Base-by-base conservation (phyloP, 768 basidiomycete species). In the Baorangia bicolor region DNA sequence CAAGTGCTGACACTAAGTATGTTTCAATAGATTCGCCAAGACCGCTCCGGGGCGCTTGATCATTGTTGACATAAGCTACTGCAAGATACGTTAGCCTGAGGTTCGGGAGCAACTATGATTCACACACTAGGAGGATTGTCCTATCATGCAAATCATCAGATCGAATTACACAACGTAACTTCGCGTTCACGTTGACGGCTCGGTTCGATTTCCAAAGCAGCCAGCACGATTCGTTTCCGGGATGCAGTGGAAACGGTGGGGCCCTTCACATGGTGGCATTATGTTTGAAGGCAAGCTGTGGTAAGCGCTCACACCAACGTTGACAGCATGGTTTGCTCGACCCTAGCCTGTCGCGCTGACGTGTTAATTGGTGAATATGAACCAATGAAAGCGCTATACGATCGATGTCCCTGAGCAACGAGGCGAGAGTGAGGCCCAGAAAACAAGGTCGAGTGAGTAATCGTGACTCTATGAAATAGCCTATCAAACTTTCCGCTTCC, bases 291-390 rank as follows among this genome's bases (percentile, higher is more conserved):
- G 42, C 55, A 35, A 41, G 45, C 44, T 52, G 56, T 60, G 25
- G 44, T 25, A 54, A 49, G 55, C 56, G 45, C 56, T 6, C 53
- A 34, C 30, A 44, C 65, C 65, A 64, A 55, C 21, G 11, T 37
- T 7, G 4, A 55, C 41, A 49, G 55, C 37, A 53, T 49, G 56
- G 42, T 46, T 28, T 11, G 9, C n/a, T 53, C 25, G 30, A 37
- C 21, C 10, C 11, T 14, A 7, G 25, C 30, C 42, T 27, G 39
- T 42, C 45, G 28, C n/a, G 7, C 51, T 44, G 57, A 37, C 13
- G 37, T 35, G 4, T 30, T 38, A 23, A 47, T 45, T 40, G 13
- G 39, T 47, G 40, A 49, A n/a, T 11, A 7, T n/a, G 11, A 28
- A 20, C 25, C 44, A 55, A 50, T 16, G n/a, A 5, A 30, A 37